These are phyloP conservation scores for Hortiboletus campestris DNA, from an alignment of 768 basidiomycete species.

Conservation along the genomic window DNA sequence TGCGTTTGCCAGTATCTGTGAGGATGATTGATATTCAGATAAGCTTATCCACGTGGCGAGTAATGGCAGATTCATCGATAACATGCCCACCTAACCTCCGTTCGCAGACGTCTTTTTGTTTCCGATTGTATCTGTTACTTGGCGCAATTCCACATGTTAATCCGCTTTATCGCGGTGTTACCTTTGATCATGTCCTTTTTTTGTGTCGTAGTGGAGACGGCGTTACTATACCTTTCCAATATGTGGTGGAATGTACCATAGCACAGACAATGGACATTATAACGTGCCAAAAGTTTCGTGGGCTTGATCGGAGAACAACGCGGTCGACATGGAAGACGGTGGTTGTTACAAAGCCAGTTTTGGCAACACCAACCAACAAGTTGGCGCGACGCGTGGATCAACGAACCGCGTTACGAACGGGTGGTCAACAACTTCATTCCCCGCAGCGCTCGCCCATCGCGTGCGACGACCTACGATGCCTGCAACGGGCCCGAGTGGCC, in stretches of 20 bases:
- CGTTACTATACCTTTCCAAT: slow-evolving; percentile 14
- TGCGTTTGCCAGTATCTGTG: slow-evolving; percentile 25
- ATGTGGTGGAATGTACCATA: slow-evolving; percentile 16
- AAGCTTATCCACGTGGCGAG: slow-evolving; percentile 5
- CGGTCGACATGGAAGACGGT: not conserved
- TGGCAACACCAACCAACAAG: slow-evolving; percentile 5
- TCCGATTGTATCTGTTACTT: slow-evolving; percentile 6
- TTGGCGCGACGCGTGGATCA: slow-evolving; percentile 11
- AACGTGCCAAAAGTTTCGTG: not conserved
- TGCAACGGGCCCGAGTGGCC: not conserved
- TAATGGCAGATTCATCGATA: not conserved
- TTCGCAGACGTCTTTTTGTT: slow-evolving; percentile 9
- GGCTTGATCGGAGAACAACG: not conserved
- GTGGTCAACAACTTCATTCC: slow-evolving; percentile 2
- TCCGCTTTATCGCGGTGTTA: slow-evolving; percentile 9
- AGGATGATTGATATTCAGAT: slow-evolving; percentile 26
- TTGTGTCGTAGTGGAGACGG: not conserved
- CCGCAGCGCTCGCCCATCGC: slow-evolving; percentile 1
- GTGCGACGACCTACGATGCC: slow-evolving; percentile 16
- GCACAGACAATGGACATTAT: slow-evolving; percentile 6
- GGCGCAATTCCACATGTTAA: not conserved
- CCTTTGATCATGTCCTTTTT: slow-evolving; percentile 11
- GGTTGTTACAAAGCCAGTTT: slow-evolving; percentile 9
- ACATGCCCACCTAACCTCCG: not conserved
- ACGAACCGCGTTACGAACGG: no score